Conservation (phyloP, 768 basidiomycete genomes). For the Psilocybe azurescens region DNA sequence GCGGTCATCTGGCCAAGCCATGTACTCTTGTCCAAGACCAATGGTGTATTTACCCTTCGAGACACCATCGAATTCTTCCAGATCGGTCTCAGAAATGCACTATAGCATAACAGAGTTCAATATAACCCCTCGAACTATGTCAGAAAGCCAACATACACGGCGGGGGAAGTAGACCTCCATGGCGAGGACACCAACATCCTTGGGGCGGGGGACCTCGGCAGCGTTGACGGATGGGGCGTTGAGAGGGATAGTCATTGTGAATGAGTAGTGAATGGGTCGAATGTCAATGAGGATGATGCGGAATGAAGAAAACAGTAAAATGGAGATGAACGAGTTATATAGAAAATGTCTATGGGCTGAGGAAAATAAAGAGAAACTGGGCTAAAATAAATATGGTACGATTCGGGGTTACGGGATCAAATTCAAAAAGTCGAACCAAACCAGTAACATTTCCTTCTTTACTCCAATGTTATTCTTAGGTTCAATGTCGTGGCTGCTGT, state of each 20-base stretch:
- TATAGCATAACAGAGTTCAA: constrained; percentile 35
- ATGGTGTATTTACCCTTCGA: constrained; percentile 98
- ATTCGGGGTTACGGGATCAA: constrained; percentile 33
- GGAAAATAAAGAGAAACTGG: constrained; percentile 40
- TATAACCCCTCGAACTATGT: constrained; percentile 1
- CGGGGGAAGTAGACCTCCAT: constrained; percentile 96
- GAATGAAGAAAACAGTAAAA: constrained; percentile 17
- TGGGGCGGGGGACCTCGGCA: constrained; percentile 65
- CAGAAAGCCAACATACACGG: constrained; percentile 57
- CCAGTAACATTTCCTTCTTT: constrained; percentile 1
- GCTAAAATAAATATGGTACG: constrained; percentile 51
- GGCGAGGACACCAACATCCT: constrained; percentile 93
- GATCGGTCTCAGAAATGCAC: constrained; percentile 95
- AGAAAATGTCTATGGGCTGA: constrained; percentile 37
- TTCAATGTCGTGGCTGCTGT: background rate
- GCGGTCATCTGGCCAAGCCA: constrained; percentile 98
- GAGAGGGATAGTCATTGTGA: constrained; percentile 47
- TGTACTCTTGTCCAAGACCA: constrained; percentile 96
- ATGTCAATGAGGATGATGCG: constrained; percentile 16
- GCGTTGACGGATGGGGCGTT: constrained; percentile 34
- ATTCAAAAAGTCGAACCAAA: constrained; percentile 24
- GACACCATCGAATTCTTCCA: constrained; percentile 94
- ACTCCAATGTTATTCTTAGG: background rate
- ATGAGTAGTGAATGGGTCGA: constrained; percentile 20
- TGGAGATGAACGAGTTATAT: constrained; percentile 34